Conservation (phyloP, 1,284 basidiomycete species). For the Vanrija sp. region DNA sequence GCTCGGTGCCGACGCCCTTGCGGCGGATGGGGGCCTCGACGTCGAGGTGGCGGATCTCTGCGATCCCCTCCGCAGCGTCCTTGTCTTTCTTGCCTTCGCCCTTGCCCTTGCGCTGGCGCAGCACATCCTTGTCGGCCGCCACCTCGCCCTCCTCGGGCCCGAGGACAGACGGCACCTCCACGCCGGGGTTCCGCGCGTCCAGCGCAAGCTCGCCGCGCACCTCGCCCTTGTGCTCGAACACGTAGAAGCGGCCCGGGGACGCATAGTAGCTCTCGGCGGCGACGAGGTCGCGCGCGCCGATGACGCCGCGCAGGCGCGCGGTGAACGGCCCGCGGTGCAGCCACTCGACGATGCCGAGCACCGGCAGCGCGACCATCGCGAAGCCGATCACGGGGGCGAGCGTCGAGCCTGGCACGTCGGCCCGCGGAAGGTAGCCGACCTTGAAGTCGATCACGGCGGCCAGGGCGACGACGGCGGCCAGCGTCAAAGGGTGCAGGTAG, state of each 20-base stretch:
- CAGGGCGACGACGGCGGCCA: slow-evolving; percentile 60
- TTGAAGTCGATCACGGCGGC: slow-evolving; percentile 59
- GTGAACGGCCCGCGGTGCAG: slow-evolving; percentile 26
- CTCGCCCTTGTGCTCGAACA: slow-evolving; percentile 60
- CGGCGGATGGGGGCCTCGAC: slow-evolving; percentile 63
- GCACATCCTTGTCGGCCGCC: not conserved
- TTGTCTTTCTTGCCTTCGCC: slow-evolving; percentile 35
- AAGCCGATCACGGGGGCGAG: slow-evolving; percentile 63
- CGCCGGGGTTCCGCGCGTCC: slow-evolving; percentile 54
- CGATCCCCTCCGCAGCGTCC: slow-evolving; percentile 36
- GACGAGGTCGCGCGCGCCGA: slow-evolving; percentile 60
- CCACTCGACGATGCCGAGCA: slow-evolving; percentile 65
- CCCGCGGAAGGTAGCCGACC: slow-evolving; percentile 64
- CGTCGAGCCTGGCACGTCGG: slow-evolving; percentile 52
- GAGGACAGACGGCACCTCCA: slow-evolving; percentile 21
- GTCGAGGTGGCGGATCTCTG: slow-evolving; percentile 70
- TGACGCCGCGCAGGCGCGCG: slow-evolving; percentile 53
- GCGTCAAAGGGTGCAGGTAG: slow-evolving; percentile 58
- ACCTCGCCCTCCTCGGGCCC: slow-evolving; percentile 21
- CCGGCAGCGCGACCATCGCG: slow-evolving; percentile 60
- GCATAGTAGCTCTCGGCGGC: slow-evolving; percentile 60
- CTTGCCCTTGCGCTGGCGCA: slow-evolving; percentile 17
- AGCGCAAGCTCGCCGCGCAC: slow-evolving; percentile 67
- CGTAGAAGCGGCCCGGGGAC: slow-evolving; percentile 60
- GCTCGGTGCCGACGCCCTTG: slow-evolving; percentile 61